Base-by-base conservation (phyloP, 139 green algal genomes). In the Edaphochlamys debaryana region DNA sequence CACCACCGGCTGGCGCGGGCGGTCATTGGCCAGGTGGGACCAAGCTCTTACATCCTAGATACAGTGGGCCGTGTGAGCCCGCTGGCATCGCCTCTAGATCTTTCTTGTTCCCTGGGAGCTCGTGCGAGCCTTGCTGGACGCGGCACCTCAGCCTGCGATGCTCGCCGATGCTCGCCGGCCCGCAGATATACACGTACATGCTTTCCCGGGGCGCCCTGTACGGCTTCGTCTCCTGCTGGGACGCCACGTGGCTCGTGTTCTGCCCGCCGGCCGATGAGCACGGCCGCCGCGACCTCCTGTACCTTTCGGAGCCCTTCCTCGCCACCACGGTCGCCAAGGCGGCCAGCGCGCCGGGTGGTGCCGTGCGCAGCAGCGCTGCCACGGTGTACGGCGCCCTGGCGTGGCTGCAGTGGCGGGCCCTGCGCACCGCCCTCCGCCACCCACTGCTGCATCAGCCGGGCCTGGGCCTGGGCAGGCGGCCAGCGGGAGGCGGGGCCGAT, bases 381-480 rank as follows among this genome's bases (percentile, higher is more conserved):
- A 66, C 58, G 25, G 58, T 66, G 58, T 66, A 66, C 58, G 58
- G 58, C 58, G 58, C 58, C 58, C 58, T 66, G 58, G 25, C 58
- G 58, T 66, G 17, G 27, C 58, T 66, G 58, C 58, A 66, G 58
- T 66, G 58, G 58, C 58, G 58, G 29, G 58, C 58, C 27, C 58
- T 66, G 58, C 58, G 58, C 58, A 23, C 27, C 58, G 58, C 17
- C 17, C 3, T 34, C 17, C 19, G 29, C n/a, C n/a, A n/a, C n/a
- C n/a, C n/a, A n/a, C n/a, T n/a, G 13, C 58, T 34, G 58, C 58
- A 19, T 29, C 20, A 66, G 58, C 58, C 25, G 58, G 27, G 23
- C 29, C 20, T 66, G 58, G 27, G 29, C 58, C 32, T 66, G 58
- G 29, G 29, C 58, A 32, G 32, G 58, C 27, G 58, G 3, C 58